These are phyloP conservation scores for Phytophthora pisi DNA, from an alignment of 352 stramenopile genomes.

Conservation along the genomic window DNA sequence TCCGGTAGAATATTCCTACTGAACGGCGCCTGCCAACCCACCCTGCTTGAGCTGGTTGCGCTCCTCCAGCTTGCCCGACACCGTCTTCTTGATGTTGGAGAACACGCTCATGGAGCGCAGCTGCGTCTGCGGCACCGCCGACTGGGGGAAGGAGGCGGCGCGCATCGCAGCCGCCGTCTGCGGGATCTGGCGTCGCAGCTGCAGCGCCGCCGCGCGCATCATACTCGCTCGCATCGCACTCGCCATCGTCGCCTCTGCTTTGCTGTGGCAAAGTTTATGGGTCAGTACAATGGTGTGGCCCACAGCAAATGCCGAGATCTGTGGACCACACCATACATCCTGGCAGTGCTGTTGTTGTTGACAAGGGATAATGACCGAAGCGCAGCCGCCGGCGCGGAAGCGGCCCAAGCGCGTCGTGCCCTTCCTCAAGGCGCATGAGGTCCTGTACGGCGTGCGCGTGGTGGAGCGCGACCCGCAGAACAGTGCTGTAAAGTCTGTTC, in stretches of 20 bases:
- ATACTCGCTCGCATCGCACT: conserved; percentile 41
- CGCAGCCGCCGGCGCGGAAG: conserved; percentile 3
- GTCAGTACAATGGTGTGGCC: no score
- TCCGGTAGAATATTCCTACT: neutral
- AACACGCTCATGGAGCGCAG: conserved; percentile 75
- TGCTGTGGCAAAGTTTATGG: no score
- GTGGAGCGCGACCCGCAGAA: conserved; percentile 15
- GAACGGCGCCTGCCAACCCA: conserved; percentile 10
- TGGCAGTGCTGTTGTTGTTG: no score
- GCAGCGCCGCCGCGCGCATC: conserved; percentile 40
- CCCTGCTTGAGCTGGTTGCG: conserved; percentile 82
- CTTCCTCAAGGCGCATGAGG: conserved; percentile 31
- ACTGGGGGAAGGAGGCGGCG: neutral
- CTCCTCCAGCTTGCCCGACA: conserved; percentile 81
- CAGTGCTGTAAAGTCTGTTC: conserved; percentile 8
- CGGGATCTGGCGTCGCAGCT: conserved; percentile 30
- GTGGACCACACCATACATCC: no score
- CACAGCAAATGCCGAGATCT: no score
- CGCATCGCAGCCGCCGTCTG: conserved; percentile 7
- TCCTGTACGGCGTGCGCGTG: conserved; percentile 31
- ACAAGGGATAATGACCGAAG: no score
- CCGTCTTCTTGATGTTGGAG: conserved; percentile 69
- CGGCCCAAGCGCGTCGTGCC: conserved; percentile 23
- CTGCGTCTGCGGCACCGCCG: conserved; percentile 34
- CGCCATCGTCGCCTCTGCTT: conserved; percentile 45